Evolutionary conservation across 129 eudicot genomes (phyloP).

Genomic region (Kitagawia praeruptora): DNA sequence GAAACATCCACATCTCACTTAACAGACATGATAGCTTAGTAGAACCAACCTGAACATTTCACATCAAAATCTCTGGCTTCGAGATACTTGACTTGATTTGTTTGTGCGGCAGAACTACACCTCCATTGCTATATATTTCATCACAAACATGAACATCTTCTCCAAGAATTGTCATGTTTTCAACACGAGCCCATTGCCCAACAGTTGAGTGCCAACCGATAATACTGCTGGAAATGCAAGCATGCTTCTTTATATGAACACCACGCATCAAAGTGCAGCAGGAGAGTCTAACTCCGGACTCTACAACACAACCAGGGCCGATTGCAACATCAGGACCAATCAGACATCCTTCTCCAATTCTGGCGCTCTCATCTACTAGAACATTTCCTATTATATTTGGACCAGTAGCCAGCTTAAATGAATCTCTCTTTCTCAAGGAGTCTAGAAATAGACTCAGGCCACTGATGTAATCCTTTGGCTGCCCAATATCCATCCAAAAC

Average conservation of each 20-base stretch:
- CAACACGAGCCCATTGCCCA: slow-evolving; percentile 92
- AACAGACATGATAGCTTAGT: not conserved
- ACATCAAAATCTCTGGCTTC: slow-evolving; percentile 96
- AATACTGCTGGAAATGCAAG: slow-evolving; percentile 73
- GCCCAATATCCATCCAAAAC: slow-evolving; percentile 97
- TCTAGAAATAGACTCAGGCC: slow-evolving; percentile 74
- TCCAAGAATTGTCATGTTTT: slow-evolving; percentile 89
- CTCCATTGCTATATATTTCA: slow-evolving; percentile 90
- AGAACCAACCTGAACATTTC: slow-evolving; percentile 24
- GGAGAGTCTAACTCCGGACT: slow-evolving; percentile 89
- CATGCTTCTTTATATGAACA: slow-evolving; percentile 79
- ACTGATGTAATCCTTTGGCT: slow-evolving; percentile 77
- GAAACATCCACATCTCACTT: slow-evolving; percentile 8
- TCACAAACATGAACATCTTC: slow-evolving; percentile 93
- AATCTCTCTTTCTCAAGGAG: slow-evolving; percentile 54
- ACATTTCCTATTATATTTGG: slow-evolving; percentile 75
- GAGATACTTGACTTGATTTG: slow-evolving; percentile 84
- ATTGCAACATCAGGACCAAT: slow-evolving; percentile 95
- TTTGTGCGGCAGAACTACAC: slow-evolving; percentile 91
- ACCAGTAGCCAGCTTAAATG: slow-evolving; percentile 35
- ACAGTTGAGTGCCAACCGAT: slow-evolving; percentile 97
- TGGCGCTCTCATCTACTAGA: slow-evolving; percentile 72
- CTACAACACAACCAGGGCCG: slow-evolving; percentile 93
- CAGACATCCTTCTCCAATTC: slow-evolving; percentile 84
- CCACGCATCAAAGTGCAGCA: slow-evolving; percentile 91